Base-by-base conservation (phyloP, 176 grass and related monocot species). In the Saccharum officinarum region DNA sequence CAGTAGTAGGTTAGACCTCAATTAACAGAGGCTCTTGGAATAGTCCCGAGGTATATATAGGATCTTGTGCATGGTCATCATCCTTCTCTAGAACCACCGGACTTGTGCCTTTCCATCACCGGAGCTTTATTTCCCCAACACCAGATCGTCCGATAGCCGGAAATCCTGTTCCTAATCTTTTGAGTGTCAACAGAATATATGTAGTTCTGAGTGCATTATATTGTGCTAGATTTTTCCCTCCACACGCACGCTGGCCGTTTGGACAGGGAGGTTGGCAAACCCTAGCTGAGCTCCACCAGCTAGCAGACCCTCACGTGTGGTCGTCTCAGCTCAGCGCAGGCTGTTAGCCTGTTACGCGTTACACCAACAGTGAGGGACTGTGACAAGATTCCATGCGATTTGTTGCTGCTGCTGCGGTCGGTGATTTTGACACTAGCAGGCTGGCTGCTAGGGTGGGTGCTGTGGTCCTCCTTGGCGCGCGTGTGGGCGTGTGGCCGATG, bases 301-400 rank as follows among this genome's bases (percentile, higher is more conserved):
- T 45, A 85, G n/a, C 6, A 26, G 30, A 67, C n/a, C n/a, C 47
- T 55, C 85, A 87, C 85, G 85, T 75, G 85, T 45, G 85, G 42
- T 47, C 49, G 49, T 54, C 52, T 22, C 17, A 55, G 52, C 49
- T 20, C 42, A 26, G 6, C 12, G 66, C 20, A 71, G 37, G 75
- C 20, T 80, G 76, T 34, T 34, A 34, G 33, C 33, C 33, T 6
- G 36, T 44, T 67, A 23, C 44, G 62, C 64, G 13, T 42, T 38
- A 39, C 39, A 62, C 71, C 37, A 87, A 69, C 77, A 76, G 70
- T 23, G 68, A 74, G 67, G 67, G 49, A 70, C 77, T 62, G 38
- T 69, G 71, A 81, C 42, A 26, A 89, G 62, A 89, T 85, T 81
- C 87, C 83, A 7, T 52, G 47, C 47, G 79, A 75, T 70, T 76